Conservation (phyloP, 768 basidiomycete species). For the Gyrodon lividus region DNA sequence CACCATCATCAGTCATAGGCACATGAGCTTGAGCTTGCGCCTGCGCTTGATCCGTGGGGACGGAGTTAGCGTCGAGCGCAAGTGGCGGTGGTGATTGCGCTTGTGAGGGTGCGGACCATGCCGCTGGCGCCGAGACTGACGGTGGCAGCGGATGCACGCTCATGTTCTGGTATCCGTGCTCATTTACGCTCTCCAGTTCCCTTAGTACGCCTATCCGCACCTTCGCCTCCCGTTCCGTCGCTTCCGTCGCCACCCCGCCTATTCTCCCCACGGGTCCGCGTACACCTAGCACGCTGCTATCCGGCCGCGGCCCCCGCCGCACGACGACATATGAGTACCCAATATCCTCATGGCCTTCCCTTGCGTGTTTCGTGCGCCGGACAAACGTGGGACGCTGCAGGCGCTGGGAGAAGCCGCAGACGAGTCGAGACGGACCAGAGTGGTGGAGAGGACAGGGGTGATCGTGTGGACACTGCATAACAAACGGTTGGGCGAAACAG, state of each 20-base stretch:
- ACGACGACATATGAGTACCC: conserved; percentile 91
- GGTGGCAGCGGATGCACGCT: conserved; percentile 28
- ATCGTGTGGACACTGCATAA: conserved; percentile 84
- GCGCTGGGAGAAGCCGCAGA: conserved; percentile 86
- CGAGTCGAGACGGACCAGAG: conserved; percentile 48
- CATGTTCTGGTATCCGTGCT: conserved; percentile 14
- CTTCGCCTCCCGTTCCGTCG: conserved; percentile 25
- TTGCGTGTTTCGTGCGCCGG: conserved; percentile 84
- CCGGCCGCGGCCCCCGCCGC: conserved; percentile 72
- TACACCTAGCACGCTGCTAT: conserved; percentile 6
- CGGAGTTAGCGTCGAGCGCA: conserved; percentile 14
- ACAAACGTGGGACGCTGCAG: conserved; percentile 85
- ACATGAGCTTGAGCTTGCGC: conserved; percentile 13
- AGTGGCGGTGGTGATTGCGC: conserved; percentile 14
- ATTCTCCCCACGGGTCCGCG: conserved; percentile 23
- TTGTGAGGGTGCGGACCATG: conserved; percentile 7
- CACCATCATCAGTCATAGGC: conserved; percentile 14
- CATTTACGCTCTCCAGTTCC: conserved; percentile 26
- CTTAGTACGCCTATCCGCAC: conserved; percentile 16
- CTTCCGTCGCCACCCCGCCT: conserved; percentile 31
- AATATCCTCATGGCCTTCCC: conserved; percentile 80
- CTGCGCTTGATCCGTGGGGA: conserved; percentile 22
- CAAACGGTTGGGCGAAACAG: conserved; percentile 1
- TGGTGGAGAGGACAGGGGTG: conserved; percentile 73
- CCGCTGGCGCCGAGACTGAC: conserved; percentile 14